Conservation (phyloP, 495 filamentous ascomycete genomes). For the Hyaloscypha bicolor region DNA sequence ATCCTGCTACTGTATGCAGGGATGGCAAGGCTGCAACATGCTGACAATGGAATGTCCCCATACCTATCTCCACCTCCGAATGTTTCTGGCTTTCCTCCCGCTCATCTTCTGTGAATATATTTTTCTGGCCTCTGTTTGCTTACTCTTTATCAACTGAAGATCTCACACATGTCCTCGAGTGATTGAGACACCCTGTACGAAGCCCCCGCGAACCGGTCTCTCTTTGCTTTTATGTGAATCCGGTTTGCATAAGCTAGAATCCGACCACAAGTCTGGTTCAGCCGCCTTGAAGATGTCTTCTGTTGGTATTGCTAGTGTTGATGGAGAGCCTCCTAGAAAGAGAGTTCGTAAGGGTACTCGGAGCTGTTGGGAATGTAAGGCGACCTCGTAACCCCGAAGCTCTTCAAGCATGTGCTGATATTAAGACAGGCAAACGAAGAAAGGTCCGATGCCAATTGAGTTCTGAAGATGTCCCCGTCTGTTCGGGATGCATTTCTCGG, state of each 20-base stretch:
- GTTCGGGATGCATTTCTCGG: slow-evolving; percentile 48
- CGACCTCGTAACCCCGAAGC: not conserved
- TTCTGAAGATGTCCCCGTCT: slow-evolving; percentile 40
- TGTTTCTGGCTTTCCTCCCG: not conserved
- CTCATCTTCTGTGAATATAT: not conserved
- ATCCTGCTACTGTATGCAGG: slow-evolving; percentile 2
- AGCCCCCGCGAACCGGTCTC: not conserved
- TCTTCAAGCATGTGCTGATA: slow-evolving; percentile 4
- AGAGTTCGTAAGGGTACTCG: slow-evolving; percentile 57
- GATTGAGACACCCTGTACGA: too few species aligned
- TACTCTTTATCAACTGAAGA: not conserved
- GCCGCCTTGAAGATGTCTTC: not conserved
- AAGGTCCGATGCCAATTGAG: slow-evolving; percentile 49
- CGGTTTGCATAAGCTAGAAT: not conserved
- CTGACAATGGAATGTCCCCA: slow-evolving; percentile 1
- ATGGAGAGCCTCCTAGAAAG: slow-evolving; percentile 38
- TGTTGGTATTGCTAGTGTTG: slow-evolving; percentile 21
- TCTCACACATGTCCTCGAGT: too few species aligned
- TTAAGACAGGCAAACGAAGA: slow-evolving; percentile 43
- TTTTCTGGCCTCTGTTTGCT: not conserved
- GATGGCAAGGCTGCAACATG: slow-evolving; percentile 12
- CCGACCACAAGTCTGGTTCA: not conserved
- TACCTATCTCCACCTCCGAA: not conserved
- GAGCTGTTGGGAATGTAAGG: slow-evolving; percentile 59
- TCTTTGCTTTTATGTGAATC: not conserved